Evolutionary conservation across 176 grass and related monocot species (phyloP), one percentile per base, ranked within the genome.

Genomic region (Aegilops sharonensis): DNA sequence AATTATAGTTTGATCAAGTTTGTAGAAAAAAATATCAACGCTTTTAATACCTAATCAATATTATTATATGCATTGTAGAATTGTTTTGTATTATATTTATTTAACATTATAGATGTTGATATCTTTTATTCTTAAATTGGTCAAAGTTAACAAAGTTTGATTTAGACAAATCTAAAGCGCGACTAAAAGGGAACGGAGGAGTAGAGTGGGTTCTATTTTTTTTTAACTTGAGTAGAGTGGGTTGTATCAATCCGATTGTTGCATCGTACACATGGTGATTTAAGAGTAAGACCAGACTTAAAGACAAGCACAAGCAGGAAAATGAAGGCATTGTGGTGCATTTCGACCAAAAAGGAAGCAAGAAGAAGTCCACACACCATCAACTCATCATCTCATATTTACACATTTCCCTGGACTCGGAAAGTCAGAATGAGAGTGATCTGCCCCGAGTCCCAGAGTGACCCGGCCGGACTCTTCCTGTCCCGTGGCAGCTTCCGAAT

Each of bases 311-410:
- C 5, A n/a, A 1, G 68, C 15, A n/a, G 20, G 20, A 11, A 37
- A 78, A 61, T 35, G 12, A 78, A 78, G 21, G 32, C 32, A 62
- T 35, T 5, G 67, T 72, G 11, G 35, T 42, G 36, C 21, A 13
- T 12, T 24, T 6, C 5, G 17, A 39, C 68, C 10, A 23, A 42
- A 42, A 72, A 4, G 36, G 69, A 42, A 72, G 37, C 9, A 45
- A 72, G 36, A 72, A 72, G 69, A 72, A 73, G 39, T 73, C 71
- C n/a, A 73, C 12, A 74, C 6, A 47, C n/a, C 39, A 23, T 73
- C 68, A 11, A 5, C 14, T 12, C 47, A 82, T 12, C 15, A 36
- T n/a, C 45, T 5, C 79, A 1, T 5, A 13, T 82, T 75, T 59
- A 12, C 79, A 1, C 3, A 8, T 75, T 65, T 42, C 61, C 72